These are phyloP conservation scores for Pogostemon cablin DNA, from an alignment of 257 asterid species.

Conservation along the genomic window DNA sequence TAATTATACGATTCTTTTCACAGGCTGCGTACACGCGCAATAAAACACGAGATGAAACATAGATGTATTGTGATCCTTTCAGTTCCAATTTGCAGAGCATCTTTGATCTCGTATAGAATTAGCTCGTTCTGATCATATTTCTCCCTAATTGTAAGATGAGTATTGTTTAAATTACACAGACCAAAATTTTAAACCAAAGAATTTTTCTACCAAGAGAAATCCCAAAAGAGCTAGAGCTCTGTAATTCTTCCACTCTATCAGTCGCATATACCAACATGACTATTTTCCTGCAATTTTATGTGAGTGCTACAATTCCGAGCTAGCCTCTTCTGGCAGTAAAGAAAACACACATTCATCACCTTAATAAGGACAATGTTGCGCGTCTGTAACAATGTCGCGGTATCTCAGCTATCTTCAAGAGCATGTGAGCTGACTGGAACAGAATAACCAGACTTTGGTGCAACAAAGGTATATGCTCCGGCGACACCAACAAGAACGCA, in stretches of 20 bases:
- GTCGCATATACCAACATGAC: neutral
- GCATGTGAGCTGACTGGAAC: conserved; percentile 25
- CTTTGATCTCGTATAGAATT: neutral
- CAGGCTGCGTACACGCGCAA: neutral
- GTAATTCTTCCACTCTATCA: neutral
- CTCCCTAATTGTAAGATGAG: neutral
- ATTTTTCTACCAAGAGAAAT: neutral
- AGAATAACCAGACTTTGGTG: conserved; percentile 41
- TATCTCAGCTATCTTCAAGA: conserved; percentile 42
- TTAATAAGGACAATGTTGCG: neutral
- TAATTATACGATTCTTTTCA: neutral
- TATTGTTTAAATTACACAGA: neutral
- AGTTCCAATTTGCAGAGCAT: too few relatives aligned
- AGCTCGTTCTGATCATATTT: neutral
- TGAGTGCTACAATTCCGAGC: neutral
- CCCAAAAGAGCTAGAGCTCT: neutral
- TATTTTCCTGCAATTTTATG: neutral
- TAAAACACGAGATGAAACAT: neutral
- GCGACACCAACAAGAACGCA: conserved; percentile 55
- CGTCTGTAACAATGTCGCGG: neutral
- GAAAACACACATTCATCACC: neutral
- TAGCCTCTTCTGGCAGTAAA: neutral
- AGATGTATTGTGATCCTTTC: neutral
- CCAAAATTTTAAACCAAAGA: neutral
- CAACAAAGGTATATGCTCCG: conserved; percentile 60